Base-by-base conservation (phyloP, 768 basidiomycete genomes). In the Leucosporidium creatinivorum region DNA sequence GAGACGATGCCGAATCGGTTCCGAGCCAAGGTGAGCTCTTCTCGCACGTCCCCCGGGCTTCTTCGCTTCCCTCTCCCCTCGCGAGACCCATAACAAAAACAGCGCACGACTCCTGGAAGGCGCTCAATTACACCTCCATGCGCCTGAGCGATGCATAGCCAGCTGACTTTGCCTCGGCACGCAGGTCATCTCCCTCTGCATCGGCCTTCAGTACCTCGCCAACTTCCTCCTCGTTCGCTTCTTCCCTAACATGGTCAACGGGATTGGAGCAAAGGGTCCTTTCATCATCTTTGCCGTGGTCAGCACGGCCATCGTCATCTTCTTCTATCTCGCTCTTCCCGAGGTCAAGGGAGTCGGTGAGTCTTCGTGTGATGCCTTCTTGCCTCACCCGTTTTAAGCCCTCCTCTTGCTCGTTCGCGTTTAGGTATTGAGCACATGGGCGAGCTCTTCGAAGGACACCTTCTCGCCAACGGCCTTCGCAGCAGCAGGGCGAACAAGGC, bases 1-100 rank as follows among this genome's bases (percentile, higher is more conserved):
- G 67, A 68, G 57, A 26, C 63, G 47, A 58, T 68, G 26, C 55
- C 28, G 15, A 57, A 57, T 31, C 55, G 21, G 6, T 31, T 57
- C 12, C 28, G 55, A 12, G 55, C 55, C 55, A 57, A 57, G 55
- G 15, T 57, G 49, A 50, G 49, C 49, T 17, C n/a, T 50, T 17
- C 5, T 19, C 49, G 6, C 18, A 6, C 17, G 6, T 6, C 33
- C 33, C 12, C 33, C 33, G 5, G 6, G 6, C 33, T 6, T 50
- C 49, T 18, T 17, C 49, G 4, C 18, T 6, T 17, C 18, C 18
- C n/a, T 7, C 49, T n/a, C n/a, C n/a, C n/a, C n/a, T n/a, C n/a
- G n/a, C n/a, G n/a, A n/a, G n/a, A n/a, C n/a, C n/a, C n/a, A n/a
- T n/a, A n/a, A n/a, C n/a, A n/a, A n/a, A n/a, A n/a, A n/a, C n/a